Evolutionary conservation across 331 rosid genomes (phyloP), one percentile per base, ranked within the genome.

Genomic region (Erythrophleum ivorense): DNA sequence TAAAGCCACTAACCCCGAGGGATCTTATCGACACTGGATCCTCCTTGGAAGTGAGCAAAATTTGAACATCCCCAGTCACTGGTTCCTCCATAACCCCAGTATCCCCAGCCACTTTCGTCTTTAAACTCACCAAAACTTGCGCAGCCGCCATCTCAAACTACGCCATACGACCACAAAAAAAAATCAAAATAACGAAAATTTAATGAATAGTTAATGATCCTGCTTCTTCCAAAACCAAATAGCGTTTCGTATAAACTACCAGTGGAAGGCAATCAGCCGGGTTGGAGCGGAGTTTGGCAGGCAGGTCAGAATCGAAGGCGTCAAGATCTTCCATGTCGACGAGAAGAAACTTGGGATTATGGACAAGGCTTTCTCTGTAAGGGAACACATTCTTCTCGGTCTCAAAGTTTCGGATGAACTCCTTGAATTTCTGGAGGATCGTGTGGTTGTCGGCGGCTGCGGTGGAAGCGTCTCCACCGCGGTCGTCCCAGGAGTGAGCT

Each of bases 141-240:
- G 92, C 98, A 13, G 99, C 99, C 9, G 99, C 99, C 63, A 90
- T 91, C 89, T 96, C 99, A 31, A 96, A 91, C 98, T 95, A 68
- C 78, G 72, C 80, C 68, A 29, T 48, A 18, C 13, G 11, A 34
- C 45, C 57, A 13, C 1, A 33, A 34, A 33, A 49, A n/a, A 40
- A 3, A 45, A 16, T 49, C 9, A 46, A 34, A 73, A 18, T 29
- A 29, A 78, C 3, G 3, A 7, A 59, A 60, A 63, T 1, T 7
- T 2, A 58, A 1, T 24, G 64, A 15, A n/a, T 2, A 46, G 40
- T 34, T 3, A 1, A 13, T 80, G 12, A 40, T 16, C 18, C 33
- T 0, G 2, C 0, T 1, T n/a, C 7, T 46, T 45, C 13, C 73
- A 67, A 49, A 46, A 19, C 15, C 33, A 33, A 2, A 38, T 19